These are phyloP conservation scores for Daldinia bambusicola DNA, from an alignment of 495 filamentous ascomycete genomes.

Conservation along the genomic window DNA sequence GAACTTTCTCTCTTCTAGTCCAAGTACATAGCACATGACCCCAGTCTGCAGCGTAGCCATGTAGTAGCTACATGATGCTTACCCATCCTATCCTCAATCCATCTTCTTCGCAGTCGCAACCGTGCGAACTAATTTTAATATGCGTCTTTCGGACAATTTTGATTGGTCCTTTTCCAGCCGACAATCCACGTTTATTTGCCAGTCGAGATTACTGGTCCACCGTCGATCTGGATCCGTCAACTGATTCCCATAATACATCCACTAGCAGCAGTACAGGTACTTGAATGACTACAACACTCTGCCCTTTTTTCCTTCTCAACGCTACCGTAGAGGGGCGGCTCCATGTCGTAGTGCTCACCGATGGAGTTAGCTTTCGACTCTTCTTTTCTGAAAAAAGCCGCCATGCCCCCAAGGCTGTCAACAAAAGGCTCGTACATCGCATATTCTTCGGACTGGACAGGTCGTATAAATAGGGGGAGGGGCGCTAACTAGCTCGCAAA, in stretches of 20 bases:
- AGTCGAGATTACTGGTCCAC: conserved; percentile 45
- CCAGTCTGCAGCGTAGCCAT: conserved; percentile 19
- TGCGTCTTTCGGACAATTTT: conserved; percentile 35
- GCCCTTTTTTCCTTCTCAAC: conserved; percentile 16
- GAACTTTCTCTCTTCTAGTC: conserved; percentile 22
- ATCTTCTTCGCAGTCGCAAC: conserved; percentile 25
- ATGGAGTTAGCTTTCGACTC: conserved; percentile 7
- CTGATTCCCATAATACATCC: background rate
- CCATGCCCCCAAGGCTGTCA: conserved; percentile 5
- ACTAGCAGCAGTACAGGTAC: background rate
- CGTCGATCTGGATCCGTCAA: conserved; percentile 41
- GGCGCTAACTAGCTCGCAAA: background rate
- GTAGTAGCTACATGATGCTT: background rate
- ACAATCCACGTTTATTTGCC: conserved; percentile 44
- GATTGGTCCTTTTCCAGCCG: conserved; percentile 25
- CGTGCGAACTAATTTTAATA: conserved; percentile 40
- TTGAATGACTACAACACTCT: conserved; percentile 20
- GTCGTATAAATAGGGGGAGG: conserved; percentile 3
- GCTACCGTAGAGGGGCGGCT: background rate
- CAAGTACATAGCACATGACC: conserved; percentile 25
- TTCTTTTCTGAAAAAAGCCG: conserved; percentile 19
- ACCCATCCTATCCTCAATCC: no score
- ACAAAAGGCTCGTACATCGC: conserved; percentile 16
- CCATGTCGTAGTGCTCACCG: background rate
- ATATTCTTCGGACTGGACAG: background rate